A percentile compares a stretch with the other conserved stretches of the same genome.
phyloP scores from a whole-genome alignment of 2,329 filamentous ascomycete genomes.

The Fonsecaea pedrosoi region DNA sequence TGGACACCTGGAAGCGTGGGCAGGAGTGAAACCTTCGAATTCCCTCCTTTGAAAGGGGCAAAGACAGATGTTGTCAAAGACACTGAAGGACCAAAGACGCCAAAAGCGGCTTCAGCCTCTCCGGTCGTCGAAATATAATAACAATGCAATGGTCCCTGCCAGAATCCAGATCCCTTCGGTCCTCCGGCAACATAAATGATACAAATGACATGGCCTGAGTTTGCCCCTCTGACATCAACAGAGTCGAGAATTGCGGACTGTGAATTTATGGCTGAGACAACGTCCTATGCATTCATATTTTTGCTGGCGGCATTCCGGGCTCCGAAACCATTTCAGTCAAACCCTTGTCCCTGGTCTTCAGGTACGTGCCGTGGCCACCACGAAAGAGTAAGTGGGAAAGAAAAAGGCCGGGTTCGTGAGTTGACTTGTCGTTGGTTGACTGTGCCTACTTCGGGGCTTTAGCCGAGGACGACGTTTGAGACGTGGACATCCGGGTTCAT shows the following conservation, averaged over 20 bases:
- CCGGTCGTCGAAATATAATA: conserved; percentile 34
- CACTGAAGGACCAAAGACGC: conserved; percentile 34
- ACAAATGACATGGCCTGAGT: background rate
- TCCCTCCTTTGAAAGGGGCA: conserved; percentile 61
- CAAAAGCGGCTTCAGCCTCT: conserved; percentile 31
- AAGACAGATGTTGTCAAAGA: conserved; percentile 36
- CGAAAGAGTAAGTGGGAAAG: background rate
- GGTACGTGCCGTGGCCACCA: background rate
- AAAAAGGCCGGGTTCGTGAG: background rate
- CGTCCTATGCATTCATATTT: background rate
- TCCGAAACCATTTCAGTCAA: background rate
- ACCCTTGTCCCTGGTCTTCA: background rate
- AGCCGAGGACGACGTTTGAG: background rate
- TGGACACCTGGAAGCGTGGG: conserved; percentile 61
- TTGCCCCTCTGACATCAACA: background rate
- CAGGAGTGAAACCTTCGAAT: conserved; percentile 59
- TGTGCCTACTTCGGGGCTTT: background rate
- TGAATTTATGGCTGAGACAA: background rate
- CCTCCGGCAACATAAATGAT: background rate
- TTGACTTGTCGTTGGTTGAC: background rate
- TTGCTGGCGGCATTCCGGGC: background rate
- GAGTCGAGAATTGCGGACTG: background rate
- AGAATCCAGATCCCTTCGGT: background rate
- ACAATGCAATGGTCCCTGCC: background rate
- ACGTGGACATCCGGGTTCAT: background rate